Conservation (phyloP, 768 basidiomycete species). For the Lactarius akahatsu region DNA sequence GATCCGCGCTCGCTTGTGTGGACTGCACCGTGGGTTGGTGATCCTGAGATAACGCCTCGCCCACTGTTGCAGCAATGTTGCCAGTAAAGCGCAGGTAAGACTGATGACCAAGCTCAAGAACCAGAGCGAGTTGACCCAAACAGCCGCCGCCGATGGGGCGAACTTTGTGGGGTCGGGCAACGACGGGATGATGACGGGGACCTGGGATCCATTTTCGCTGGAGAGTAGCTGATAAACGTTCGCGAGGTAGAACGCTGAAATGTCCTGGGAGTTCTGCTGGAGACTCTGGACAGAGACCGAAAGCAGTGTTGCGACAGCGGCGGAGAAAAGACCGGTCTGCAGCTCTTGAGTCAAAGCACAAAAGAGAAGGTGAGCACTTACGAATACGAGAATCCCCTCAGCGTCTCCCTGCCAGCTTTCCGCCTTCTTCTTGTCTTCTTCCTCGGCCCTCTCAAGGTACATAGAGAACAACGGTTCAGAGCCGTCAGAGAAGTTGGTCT, state of each 20-base stretch:
- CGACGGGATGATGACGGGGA: not conserved
- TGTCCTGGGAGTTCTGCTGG: slow-evolving; percentile 5
- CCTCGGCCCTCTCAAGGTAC: slow-evolving; percentile 1
- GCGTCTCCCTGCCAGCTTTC: slow-evolving; percentile 16
- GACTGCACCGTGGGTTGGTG: slow-evolving; percentile 3
- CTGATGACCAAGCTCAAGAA: slow-evolving; percentile 18
- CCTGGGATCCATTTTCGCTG: not conserved
- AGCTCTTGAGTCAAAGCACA: not conserved
- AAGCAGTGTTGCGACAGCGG: slow-evolving; percentile 1
- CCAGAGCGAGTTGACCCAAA: slow-evolving; percentile 23
- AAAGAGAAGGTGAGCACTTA: not conserved
- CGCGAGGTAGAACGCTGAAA: slow-evolving; percentile 7
- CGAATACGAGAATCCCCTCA: slow-evolving; percentile 13
- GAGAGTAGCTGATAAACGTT: not conserved
- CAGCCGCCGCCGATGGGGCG: not conserved
- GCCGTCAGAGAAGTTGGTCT: slow-evolving; percentile 1
- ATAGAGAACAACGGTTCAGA: slow-evolving; percentile 12
- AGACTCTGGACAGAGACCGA: not conserved
- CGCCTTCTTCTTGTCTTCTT: slow-evolving; percentile 3
- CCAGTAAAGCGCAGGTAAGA: slow-evolving; percentile 16
- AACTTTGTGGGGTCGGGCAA: not conserved
- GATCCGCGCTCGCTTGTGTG: slow-evolving; percentile 11
- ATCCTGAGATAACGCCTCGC: slow-evolving; percentile 8
- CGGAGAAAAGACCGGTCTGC: slow-evolving; percentile 21
- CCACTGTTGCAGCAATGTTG: slow-evolving; percentile 22